These are phyloP conservation scores for Arthrobotrys megalospora DNA, from an alignment of 2,329 filamentous ascomycete species.

Conservation along the genomic window DNA sequence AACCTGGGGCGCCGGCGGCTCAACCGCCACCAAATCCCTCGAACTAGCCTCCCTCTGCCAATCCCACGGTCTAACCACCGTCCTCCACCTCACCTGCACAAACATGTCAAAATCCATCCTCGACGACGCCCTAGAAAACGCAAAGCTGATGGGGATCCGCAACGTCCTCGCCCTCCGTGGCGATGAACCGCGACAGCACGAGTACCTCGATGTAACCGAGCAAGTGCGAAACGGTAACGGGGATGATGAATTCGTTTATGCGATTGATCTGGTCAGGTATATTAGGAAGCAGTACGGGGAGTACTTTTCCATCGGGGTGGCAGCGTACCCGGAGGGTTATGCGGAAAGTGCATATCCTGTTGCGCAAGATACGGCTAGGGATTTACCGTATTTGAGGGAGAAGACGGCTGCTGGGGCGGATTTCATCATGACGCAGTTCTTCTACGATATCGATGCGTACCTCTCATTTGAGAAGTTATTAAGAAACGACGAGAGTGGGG, in stretches of 20 bases:
- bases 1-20: slow-evolving; percentile 97
- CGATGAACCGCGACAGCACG: slow-evolving; percentile 88
- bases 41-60: slow-evolving; percentile 97
- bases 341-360: slow-evolving; percentile 91
- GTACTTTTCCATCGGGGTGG: slow-evolving; percentile 96
- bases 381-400: slow-evolving; percentile 89
- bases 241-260: slow-evolving; percentile 88
- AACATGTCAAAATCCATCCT: slow-evolving; percentile 92
- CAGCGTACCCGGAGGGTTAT: slow-evolving; percentile 95
- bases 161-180: slow-evolving; percentile 94
- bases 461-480: slow-evolving; percentile 82
- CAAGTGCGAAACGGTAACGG: slow-evolving; percentile 70
- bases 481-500: slow-evolving; percentile 84
- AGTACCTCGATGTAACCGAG: slow-evolving; percentile 74
- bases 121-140: slow-evolving; percentile 90
- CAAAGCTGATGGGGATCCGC: slow-evolving; percentile 88
- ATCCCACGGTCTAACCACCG: slow-evolving; percentile 92
- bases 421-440: slow-evolving; percentile 98
- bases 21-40: slow-evolving; percentile 89
- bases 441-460: slow-evolving; percentile 91
- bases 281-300: slow-evolving; percentile 88
- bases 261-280: slow-evolving; percentile 88
- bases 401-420: slow-evolving; percentile 93
- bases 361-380: slow-evolving; percentile 75
- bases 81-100: slow-evolving; percentile 95